These are phyloP conservation scores for Iberis pinnata DNA, from an alignment of 345 rosid genomes.

Conservation along the genomic window DNA sequence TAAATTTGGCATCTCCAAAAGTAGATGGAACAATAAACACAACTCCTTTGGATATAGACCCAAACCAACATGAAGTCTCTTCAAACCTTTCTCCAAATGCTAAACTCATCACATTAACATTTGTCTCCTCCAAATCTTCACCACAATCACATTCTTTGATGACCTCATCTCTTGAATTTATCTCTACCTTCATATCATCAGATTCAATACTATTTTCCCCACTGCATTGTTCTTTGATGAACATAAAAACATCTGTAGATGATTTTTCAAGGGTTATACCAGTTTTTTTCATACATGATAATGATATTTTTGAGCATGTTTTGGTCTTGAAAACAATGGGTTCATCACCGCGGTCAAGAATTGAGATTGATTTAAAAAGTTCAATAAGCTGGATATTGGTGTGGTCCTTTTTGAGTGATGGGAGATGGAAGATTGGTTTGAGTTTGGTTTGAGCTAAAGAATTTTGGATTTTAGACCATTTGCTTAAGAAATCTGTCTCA, in stretches of 20 bases:
- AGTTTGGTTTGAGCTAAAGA: constrained; percentile 19
- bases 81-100: constrained; percentile 32
- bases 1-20: constrained; percentile 17
- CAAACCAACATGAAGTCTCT: constrained; percentile 48
- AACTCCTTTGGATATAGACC: constrained; percentile 33
- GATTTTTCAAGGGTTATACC: constrained; percentile 20
- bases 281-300: constrained; percentile 34
- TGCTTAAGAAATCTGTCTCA: constrained; percentile 39
- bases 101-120: no score
- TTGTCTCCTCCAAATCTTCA: constrained; percentile 33
- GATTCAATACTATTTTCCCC: background rate
- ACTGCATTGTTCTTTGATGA: constrained; percentile 36
- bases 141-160: background rate
- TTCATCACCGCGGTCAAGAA: constrained; percentile 28
- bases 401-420: constrained; percentile 27
- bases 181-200: constrained; percentile 32
- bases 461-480: constrained; percentile 54
- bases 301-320: constrained; percentile 19
- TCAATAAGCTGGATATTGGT: background rate
- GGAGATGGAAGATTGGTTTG: constrained; percentile 51
- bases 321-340: constrained; percentile 33
- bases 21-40: constrained; percentile 36
- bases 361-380: constrained; percentile 25
- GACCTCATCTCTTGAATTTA: constrained; percentile 21
- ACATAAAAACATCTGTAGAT: constrained; percentile 27